These are phyloP conservation scores for Begonia fuchsioides DNA, from an alignment of 306 rosid genomes.

Conservation along the genomic window DNA sequence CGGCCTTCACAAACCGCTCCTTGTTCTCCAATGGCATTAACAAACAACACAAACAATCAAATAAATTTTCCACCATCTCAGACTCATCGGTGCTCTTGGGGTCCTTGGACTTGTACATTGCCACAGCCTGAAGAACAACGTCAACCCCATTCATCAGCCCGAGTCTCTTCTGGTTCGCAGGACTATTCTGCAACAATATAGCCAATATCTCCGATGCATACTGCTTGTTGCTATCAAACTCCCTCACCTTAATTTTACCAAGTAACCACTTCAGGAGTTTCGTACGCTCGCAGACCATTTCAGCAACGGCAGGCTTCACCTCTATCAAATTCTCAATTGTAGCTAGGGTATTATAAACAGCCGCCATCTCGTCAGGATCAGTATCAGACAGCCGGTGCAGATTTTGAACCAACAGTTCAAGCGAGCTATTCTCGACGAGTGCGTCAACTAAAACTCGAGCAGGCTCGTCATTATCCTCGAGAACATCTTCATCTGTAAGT, in stretches of 20 bases:
- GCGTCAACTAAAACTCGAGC: slow-evolving; percentile 65
- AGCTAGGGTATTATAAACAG: slow-evolving; percentile 53
- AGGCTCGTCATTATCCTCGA: slow-evolving; percentile 67
- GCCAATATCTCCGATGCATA: slow-evolving; percentile 90
- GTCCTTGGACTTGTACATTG: slow-evolving; percentile 80
- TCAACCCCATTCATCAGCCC: slow-evolving; percentile 98
- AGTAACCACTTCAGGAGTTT: slow-evolving; percentile 70
- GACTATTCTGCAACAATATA: slow-evolving; percentile 69
- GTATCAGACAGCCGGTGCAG: slow-evolving; percentile 50
- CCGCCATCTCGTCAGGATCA: slow-evolving; percentile 60
- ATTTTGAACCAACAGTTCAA: slow-evolving; percentile 70
- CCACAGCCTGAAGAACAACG: slow-evolving; percentile 89
- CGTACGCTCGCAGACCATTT: slow-evolving; percentile 72
- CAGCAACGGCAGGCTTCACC: slow-evolving; percentile 83
- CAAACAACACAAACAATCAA: slow-evolving; percentile 84
- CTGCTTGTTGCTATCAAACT: slow-evolving; percentile 76
- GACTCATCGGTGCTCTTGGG: slow-evolving; percentile 82
- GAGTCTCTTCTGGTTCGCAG: slow-evolving; percentile 56
- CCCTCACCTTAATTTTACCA: slow-evolving; percentile 86
- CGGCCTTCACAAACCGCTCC: slow-evolving; percentile 89
- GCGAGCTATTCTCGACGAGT: slow-evolving; percentile 55
- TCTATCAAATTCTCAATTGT: slow-evolving; percentile 82
- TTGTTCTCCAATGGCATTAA: slow-evolving; percentile 90
- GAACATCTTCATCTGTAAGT: slow-evolving; percentile 70
- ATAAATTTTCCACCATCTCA: slow-evolving; percentile 89